A percentile compares a stretch with the other conserved stretches of the same genome.
phyloP scores from a whole-genome alignment of 139 green algal species.

The Closterium sp. region DNA sequence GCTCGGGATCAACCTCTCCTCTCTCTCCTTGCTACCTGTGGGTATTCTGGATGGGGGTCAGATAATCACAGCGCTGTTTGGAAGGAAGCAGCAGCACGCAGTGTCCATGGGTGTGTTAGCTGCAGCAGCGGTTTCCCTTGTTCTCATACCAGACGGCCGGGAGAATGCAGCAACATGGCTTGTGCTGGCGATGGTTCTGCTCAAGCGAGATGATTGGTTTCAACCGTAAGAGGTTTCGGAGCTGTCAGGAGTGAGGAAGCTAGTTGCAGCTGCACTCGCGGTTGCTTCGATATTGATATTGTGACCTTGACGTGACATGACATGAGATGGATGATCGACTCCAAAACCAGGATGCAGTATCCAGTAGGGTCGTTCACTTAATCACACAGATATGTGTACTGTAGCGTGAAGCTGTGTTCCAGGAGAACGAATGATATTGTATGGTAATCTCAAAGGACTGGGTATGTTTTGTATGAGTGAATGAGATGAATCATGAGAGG shows the following conservation, averaged over 20 bases:
- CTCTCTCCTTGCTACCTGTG: conserved; percentile 1
- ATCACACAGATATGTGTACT: too few relatives aligned
- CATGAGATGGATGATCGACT: not conserved
- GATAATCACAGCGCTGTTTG: conserved; percentile 3
- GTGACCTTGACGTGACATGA: not conserved
- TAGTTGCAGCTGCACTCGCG: not conserved
- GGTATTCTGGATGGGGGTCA: conserved; percentile 3
- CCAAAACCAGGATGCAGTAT: too few relatives aligned
- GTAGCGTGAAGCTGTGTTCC: too few relatives aligned
- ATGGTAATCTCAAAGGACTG: too few relatives aligned
- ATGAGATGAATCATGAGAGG: too few relatives aligned
- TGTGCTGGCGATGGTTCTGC: not conserved
- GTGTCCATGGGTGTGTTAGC: not conserved
- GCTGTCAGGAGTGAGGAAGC: not conserved
- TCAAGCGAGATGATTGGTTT: conserved; percentile 16
- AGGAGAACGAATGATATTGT: too few relatives aligned
- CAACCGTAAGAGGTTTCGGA: conserved; percentile 12
- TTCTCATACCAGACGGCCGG: not conserved
- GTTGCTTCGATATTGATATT: not conserved
- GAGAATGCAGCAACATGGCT: not conserved
- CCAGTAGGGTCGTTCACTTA: too few relatives aligned
- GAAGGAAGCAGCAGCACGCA: not conserved
- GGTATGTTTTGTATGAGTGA: too few relatives aligned
- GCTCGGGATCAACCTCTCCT: not conserved
- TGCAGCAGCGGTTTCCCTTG: not conserved